These are phyloP conservation scores for Blastomyces gilchristii DNA, from an alignment of 2,329 filamentous ascomycete species.

Conservation along the genomic window DNA sequence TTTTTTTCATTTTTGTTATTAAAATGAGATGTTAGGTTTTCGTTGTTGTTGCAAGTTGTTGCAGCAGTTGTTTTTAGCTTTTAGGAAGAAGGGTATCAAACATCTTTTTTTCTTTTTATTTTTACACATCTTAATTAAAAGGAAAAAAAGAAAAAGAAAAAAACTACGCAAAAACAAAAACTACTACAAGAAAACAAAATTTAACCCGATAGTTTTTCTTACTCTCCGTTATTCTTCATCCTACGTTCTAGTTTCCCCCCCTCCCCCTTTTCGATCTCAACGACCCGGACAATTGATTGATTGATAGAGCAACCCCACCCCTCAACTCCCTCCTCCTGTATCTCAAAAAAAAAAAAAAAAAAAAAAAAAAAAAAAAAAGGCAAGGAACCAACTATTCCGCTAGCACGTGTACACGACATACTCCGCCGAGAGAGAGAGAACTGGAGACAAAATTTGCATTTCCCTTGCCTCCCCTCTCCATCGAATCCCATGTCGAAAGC, in stretches of 20 bases:
- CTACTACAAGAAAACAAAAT: not conserved
- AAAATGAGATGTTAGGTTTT: not conserved
- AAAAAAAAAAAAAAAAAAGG: too few species aligned
- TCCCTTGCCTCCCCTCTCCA: too few species aligned
- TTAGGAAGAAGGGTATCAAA: not conserved
- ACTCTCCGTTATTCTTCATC: not conserved
- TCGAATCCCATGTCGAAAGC: too few species aligned
- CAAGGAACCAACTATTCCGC: too few species aligned
- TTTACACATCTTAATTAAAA: not conserved
- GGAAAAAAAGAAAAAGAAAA: not conserved
- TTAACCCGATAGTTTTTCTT: not conserved
- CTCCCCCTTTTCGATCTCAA: too few species aligned
- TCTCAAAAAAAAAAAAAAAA: too few species aligned
- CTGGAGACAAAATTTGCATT: too few species aligned
- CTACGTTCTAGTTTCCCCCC: not conserved
- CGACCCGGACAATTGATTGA: too few species aligned
- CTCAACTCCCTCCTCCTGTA: too few species aligned
- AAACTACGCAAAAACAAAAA: not conserved
- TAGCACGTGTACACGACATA: too few species aligned
- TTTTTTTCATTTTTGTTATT: not conserved
- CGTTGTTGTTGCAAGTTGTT: not conserved
- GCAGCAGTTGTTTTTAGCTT: not conserved
- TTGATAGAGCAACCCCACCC: too few species aligned
- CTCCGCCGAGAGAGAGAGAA: too few species aligned
- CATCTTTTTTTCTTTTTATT: not conserved